Conservation (phyloP, 768 basidiomycete genomes). For the Kwoniella heveanensis region DNA sequence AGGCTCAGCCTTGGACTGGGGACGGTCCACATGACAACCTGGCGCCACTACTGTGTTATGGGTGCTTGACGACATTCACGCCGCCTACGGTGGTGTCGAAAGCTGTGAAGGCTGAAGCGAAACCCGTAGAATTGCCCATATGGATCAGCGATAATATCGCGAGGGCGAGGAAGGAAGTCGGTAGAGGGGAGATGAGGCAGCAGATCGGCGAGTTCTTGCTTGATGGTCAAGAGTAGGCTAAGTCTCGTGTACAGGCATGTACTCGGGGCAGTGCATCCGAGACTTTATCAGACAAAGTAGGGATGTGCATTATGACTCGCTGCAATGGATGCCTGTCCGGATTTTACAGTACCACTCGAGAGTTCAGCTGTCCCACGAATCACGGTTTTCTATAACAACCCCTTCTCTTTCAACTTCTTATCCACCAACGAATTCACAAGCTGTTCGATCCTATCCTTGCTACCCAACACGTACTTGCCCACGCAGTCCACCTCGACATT, state of each 20-base stretch:
- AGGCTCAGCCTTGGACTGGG: too few species aligned
- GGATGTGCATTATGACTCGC: too few species aligned
- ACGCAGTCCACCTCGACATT: constrained; percentile 74
- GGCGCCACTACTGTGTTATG: constrained; percentile 47
- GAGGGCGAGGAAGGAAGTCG: constrained; percentile 3
- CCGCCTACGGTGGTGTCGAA: constrained; percentile 18
- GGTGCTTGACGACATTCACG: constrained; percentile 51
- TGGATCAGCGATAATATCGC: constrained; percentile 36
- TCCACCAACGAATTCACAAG: constrained; percentile 52
- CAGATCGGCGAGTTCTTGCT: constrained; percentile 44
- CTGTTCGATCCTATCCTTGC: constrained; percentile 33
- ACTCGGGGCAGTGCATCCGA: too few species aligned
- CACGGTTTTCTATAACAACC: constrained; percentile 23
- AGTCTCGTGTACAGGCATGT: neutral
- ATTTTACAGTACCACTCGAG: too few species aligned
- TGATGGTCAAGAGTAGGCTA: constrained; percentile 10
- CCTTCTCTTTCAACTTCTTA: constrained; percentile 42
- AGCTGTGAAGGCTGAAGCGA: neutral
- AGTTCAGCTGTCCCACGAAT: too few species aligned
- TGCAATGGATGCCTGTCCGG: too few species aligned
- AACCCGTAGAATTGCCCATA: constrained; percentile 30
- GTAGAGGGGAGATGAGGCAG: constrained; percentile 40
- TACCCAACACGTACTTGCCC: constrained; percentile 54
- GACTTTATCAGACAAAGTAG: too few species aligned
- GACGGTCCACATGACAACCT: constrained; percentile 18